Conservation (phyloP, 176 grass and related monocot species). For the Chloris gayana region DNA sequence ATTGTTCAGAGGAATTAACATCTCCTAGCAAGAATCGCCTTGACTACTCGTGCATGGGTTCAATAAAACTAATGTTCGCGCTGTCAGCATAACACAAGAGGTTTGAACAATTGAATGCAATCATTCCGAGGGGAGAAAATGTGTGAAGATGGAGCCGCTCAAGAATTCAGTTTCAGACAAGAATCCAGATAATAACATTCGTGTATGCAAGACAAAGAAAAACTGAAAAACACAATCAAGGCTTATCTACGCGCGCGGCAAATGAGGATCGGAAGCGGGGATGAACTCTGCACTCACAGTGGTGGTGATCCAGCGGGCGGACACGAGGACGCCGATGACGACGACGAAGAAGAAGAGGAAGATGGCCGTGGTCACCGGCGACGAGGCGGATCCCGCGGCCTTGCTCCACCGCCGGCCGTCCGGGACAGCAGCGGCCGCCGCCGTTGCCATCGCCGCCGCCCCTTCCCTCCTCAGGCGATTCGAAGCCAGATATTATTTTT, state of each 20-base stretch:
- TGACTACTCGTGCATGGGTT: not conserved
- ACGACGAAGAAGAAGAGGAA: slow-evolving; percentile 66
- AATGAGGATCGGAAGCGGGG: not conserved
- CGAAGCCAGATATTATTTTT: not conserved
- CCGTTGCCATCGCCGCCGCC: slow-evolving; percentile 40
- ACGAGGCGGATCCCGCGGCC: slow-evolving; percentile 7
- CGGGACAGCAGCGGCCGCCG: slow-evolving; percentile 1
- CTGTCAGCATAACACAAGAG: not conserved
- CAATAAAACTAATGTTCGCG: not conserved
- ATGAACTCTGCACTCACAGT: slow-evolving; percentile 31
- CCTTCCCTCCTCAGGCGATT: not conserved
- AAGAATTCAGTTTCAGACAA: not conserved
- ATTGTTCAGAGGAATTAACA: slow-evolving; percentile 2
- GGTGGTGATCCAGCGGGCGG: slow-evolving; percentile 57
- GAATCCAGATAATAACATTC: not conserved
- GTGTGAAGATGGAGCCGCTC: not conserved
- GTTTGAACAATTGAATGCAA: not conserved
- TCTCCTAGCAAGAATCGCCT: not conserved
- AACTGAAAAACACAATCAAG: not conserved
- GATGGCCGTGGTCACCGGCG: slow-evolving; percentile 49
- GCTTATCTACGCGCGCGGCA: no score
- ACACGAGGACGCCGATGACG: slow-evolving; percentile 56
- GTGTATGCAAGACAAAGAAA: not conserved
- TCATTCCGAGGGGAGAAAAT: not conserved
- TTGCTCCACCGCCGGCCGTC: slow-evolving; percentile 48